These are phyloP conservation scores for Daedalea quercina DNA, from an alignment of 768 basidiomycete species.

Conservation along the genomic window DNA sequence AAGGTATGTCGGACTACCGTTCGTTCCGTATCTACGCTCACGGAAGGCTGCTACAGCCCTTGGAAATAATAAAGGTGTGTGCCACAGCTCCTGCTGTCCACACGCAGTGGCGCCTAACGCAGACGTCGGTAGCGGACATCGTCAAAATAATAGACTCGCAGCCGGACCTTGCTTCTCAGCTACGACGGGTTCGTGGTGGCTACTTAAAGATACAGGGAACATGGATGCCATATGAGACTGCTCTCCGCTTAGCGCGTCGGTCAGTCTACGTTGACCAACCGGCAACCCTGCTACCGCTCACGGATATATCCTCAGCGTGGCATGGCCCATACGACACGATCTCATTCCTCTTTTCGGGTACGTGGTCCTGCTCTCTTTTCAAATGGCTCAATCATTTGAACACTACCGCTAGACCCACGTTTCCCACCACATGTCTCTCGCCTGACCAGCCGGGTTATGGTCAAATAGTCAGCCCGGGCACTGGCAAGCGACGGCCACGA, in stretches of 20 bases:
- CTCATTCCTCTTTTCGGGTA: conserved; percentile 87
- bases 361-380: conserved; percentile 8
- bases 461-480: conserved; percentile 56
- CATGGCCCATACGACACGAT: conserved; percentile 83
- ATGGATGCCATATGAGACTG: conserved; percentile 93
- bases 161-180: conserved; percentile 75
- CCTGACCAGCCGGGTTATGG: conserved; percentile 86
- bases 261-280: conserved; percentile 29
- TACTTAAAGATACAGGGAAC: conserved; percentile 92
- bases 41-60: conserved; percentile 41
- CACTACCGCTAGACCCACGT: conserved; percentile 53
- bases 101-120: neutral
- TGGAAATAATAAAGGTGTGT: conserved; percentile 80
- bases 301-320: conserved; percentile 48
- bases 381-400: too few species aligned
- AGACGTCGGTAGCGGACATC: conserved; percentile 61
- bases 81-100: neutral
- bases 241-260: conserved; percentile 74
- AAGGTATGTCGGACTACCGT: conserved; percentile 45
- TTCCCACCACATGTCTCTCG: conserved; percentile 76
- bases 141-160: conserved; percentile 91
- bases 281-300: neutral
- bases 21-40: neutral
- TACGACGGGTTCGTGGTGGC: conserved; percentile 80
- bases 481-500: conserved; percentile 55